Evolutionary conservation across 2,329 filamentous ascomycete species (phyloP).

Genomic region (Neurospora crassa): DNA sequence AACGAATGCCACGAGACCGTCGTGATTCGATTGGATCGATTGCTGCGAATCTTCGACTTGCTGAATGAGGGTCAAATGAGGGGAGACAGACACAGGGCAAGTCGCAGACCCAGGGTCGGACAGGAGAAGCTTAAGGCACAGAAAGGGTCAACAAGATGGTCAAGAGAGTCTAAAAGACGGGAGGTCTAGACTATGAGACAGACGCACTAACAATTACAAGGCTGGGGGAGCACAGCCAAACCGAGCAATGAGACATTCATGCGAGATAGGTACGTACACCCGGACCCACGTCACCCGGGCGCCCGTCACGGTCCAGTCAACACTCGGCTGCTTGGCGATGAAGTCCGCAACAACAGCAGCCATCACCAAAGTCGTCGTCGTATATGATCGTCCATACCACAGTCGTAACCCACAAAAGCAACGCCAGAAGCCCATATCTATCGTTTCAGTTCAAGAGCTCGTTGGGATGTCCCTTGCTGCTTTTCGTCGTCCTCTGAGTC

Average conservation of each 20-base stretch:
- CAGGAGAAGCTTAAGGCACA: neutral
- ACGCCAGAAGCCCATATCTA: neutral
- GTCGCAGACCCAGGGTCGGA: neutral
- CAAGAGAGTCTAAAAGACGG: neutral
- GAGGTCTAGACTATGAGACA: neutral
- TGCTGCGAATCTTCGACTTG: neutral
- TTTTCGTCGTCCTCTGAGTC: neutral
- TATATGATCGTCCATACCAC: neutral
- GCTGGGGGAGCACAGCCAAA: neutral
- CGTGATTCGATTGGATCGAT: slow-evolving; percentile 9
- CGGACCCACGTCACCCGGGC: neutral
- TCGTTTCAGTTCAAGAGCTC: neutral
- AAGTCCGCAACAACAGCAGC: neutral
- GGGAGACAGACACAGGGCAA: neutral
- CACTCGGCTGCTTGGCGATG: neutral
- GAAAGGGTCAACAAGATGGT: neutral
- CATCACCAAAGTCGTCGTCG: neutral
- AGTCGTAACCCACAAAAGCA: neutral
- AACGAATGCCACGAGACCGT: slow-evolving; percentile 22
- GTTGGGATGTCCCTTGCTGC: neutral
- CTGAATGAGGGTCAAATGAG: neutral
- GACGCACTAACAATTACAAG: neutral
- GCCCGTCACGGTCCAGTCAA: neutral
- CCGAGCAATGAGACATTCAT: neutral
- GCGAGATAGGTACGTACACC: neutral